Conservation (phyloP, 805 yeast genomes). For the Candida taoyuanica region DNA sequence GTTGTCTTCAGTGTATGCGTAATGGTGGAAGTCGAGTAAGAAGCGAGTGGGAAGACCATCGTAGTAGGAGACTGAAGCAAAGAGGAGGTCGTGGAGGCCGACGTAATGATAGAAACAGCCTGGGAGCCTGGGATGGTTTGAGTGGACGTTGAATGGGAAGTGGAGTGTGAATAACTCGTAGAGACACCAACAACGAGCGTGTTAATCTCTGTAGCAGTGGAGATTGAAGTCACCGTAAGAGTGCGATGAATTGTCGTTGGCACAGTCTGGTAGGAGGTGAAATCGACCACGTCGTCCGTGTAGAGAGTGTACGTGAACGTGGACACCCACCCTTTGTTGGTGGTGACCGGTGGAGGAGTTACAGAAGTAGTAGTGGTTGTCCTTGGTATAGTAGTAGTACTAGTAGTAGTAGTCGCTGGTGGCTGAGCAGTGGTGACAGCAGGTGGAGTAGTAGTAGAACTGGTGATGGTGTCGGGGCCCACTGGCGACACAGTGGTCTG, state of each 20-base stretch:
- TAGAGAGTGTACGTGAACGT: slow-evolving; percentile 20
- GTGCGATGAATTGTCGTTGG: slow-evolving; percentile 7
- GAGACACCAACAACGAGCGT: slow-evolving; percentile 4
- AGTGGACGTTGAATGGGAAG: slow-evolving; percentile 11
- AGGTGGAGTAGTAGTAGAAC: slow-evolving; percentile 3
- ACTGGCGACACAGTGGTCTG: slow-evolving; percentile 1
- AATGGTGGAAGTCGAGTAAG: slow-evolving; percentile 4
- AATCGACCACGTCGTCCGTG: slow-evolving; percentile 1
- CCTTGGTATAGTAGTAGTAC: slow-evolving; percentile 3
- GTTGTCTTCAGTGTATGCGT: slow-evolving; percentile 4
- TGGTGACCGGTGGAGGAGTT: slow-evolving; percentile 7
- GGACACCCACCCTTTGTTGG: too few relatives aligned
- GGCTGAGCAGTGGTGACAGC: slow-evolving; percentile 4
- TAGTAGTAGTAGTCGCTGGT: not conserved
- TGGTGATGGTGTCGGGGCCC: too few relatives aligned
- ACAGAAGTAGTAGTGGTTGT: slow-evolving; percentile 7
- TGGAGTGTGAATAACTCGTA: slow-evolving; percentile 5
- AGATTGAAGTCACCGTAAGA: slow-evolving; percentile 5
- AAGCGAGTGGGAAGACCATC: slow-evolving; percentile 16
- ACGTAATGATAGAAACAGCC: not conserved
- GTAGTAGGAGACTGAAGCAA: slow-evolving; percentile 8
- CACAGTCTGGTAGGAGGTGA: slow-evolving; percentile 1
- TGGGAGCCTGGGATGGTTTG: slow-evolving; percentile 13
- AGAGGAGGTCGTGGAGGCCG: slow-evolving; percentile 6
- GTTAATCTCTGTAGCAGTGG: slow-evolving; percentile 3